Evolutionary conservation across 164 flowering plant genomes (phyloP), one percentile per base, ranked within the genome.

Genomic region (Magnolia kwangsiensis): DNA sequence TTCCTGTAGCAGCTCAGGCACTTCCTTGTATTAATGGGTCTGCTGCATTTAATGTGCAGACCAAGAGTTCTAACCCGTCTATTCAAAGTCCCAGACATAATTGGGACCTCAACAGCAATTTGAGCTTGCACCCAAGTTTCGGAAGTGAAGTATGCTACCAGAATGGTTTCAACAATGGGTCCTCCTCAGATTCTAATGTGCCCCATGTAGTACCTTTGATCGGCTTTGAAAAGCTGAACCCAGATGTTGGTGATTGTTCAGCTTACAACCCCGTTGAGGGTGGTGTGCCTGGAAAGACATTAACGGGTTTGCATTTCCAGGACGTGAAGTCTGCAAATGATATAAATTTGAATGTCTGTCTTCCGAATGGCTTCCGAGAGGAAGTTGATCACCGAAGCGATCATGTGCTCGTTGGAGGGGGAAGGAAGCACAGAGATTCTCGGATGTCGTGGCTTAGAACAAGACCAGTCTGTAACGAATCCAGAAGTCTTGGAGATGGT

Each of bases 291-390:
- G n/a, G 65, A 5, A 86, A 81, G 76, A 58, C 50, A 73, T 65
- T 51, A 18, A 85, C 77, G 76, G 82, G 83, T 77, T 75, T 84
- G 49, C 82, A 76, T 51, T 71, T 76, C 75, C 20, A 59, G 18
- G 85, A 85, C 72, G 77, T 83, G 74, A 88, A 85, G 69, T 74
- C 86, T 78, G 68, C 71, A 2, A 83, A 81, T 58, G 87, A 79
- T 55, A 74, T 82, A 67, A 79, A 81, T 77, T 77, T 83, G 85
- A 85, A 84, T 78, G 67, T 78, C 69, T 79, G 81, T 50, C 80
- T 81, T 71, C 77, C 85, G 29, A 84, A 80, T 68, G 82, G 81
- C 23, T 76, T 63, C 49, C 72, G 73, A 4, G 78, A 80, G 72
- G 82, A 77, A 72, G 75, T 66, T 69, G 55, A 64, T 66, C 69